Percentiles rank a stretch among this genome's conserved stretches.
Conservation (phyloP, 352 stramenopile genomes). For the Phytophthora tentaculata region DNA sequence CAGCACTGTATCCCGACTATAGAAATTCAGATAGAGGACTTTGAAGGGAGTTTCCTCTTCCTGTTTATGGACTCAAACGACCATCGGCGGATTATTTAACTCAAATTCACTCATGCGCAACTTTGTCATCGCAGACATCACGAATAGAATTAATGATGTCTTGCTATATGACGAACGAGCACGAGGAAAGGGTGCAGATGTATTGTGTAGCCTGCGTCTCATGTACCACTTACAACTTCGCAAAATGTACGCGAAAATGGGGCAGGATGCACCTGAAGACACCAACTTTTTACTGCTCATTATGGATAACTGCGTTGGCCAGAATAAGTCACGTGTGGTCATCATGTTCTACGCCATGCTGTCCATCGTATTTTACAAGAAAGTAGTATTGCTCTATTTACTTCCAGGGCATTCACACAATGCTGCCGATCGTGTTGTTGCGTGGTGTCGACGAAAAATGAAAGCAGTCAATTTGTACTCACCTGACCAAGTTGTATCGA, state of each 20-base stretch:
- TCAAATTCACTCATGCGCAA: constrained; percentile 20
- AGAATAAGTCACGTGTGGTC: constrained; percentile 14
- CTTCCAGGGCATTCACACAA: constrained; percentile 14
- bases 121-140: constrained; percentile 13
- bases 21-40: constrained; percentile 16
- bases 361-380: constrained; percentile 13
- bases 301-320: constrained; percentile 13
- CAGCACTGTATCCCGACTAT: neutral
- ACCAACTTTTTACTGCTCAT: neutral
- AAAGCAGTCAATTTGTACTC: constrained; percentile 3
- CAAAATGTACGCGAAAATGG: neutral
- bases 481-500: neutral
- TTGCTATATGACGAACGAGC: constrained; percentile 12
- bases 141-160: constrained; percentile 7
- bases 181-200: constrained; percentile 4
- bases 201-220: neutral
- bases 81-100: constrained; percentile 18
- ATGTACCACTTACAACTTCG: neutral
- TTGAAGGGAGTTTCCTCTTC: constrained; percentile 9
- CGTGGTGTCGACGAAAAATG: constrained; percentile 3
- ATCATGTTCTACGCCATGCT: constrained; percentile 23
- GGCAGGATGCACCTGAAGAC: neutral
- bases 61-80: constrained; percentile 1
- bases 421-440: constrained; percentile 3
- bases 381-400: constrained; percentile 8